Evolutionary conservation across 2,329 filamentous ascomycete species (phyloP), one percentile per base, ranked within the genome.

Genomic region (Fusarium acutatum): DNA sequence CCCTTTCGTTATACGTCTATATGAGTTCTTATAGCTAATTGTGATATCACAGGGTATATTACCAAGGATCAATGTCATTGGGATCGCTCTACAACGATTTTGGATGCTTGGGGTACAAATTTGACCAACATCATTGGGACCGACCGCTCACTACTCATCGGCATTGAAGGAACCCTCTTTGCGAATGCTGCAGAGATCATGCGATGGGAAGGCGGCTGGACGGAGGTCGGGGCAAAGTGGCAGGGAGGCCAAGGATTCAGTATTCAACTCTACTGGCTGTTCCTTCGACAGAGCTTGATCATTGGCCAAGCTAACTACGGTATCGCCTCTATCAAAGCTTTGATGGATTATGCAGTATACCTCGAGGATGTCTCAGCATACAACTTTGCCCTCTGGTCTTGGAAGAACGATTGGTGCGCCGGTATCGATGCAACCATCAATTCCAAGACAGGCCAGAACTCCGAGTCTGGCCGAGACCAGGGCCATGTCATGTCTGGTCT

Each of bases 1-100:
- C 12, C 24, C 12, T 0, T 28, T 22, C 3, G 14, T 12, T 28
- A 2, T 14, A 13, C 4, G 5, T 14, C 12, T 14, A 7, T 14
- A 7, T 5, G 2, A 7, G 13, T 0, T 0, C 6, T 22, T 13
- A 5, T 20, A 0, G 8, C 43, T 46, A 10, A 46, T 46, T 22
- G 1, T 3, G 1, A 22, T 10, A 14, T 4, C 5, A 9, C 43
- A 46, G 43, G 43, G 43, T 46, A 46, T 3, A 28, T 46, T 8
- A 46, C 43, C 13, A 46, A 46, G 8, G 43, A 46, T 3, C 18
- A 22, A 20, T 24, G 8, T 4, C 43, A 46, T 46, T 28, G 43
- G 43, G 24, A 46, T 22, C 43, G 43, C 26, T 46, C 43, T 10
- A 46, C 43, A 0, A 28, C 43, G 5, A 46, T 46, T 46, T 46